Evolutionary conservation across 495 filamentous ascomycete species (phyloP).

Genomic region (Bryoglossum gracile): DNA sequence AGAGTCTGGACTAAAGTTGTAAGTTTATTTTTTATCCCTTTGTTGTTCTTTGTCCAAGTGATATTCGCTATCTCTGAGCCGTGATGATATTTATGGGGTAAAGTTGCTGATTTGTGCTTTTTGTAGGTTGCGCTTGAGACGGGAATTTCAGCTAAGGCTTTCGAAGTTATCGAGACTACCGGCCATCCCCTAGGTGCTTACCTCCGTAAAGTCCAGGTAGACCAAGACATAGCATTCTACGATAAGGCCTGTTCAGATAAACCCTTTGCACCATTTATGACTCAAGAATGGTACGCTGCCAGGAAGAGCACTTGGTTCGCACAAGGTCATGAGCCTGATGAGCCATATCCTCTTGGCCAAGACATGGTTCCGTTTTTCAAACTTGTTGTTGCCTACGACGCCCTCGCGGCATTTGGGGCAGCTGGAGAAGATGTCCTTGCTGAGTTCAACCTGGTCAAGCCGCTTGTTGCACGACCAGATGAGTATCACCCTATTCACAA

Average conservation of each 20-base stretch:
- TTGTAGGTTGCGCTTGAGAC: slow-evolving; percentile 17
- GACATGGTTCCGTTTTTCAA: slow-evolving; percentile 16
- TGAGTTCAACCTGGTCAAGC: slow-evolving; percentile 8
- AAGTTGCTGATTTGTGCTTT: too few species aligned
- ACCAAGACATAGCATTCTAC: slow-evolving; percentile 22
- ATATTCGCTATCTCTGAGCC: too few species aligned
- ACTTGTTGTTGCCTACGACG: slow-evolving; percentile 20
- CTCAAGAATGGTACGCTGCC: slow-evolving; percentile 18
- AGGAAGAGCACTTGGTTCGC: slow-evolving; percentile 15
- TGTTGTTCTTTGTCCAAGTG: too few species aligned
- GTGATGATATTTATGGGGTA: too few species aligned
- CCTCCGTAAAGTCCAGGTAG: slow-evolving; percentile 13
- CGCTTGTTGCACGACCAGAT: slow-evolving; percentile 2
- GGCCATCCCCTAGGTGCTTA: slow-evolving; percentile 16
- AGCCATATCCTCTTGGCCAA: slow-evolving; percentile 11
- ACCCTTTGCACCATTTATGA: slow-evolving; percentile 17
- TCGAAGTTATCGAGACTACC: slow-evolving; percentile 11
- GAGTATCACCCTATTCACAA: slow-evolving; percentile 8
- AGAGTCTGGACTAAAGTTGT: slow-evolving; percentile 20
- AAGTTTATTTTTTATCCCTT: too few species aligned
- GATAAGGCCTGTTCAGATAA: slow-evolving; percentile 1
- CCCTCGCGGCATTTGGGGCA: slow-evolving; percentile 20
- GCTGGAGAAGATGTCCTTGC: slow-evolving; percentile 17
- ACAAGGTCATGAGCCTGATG: slow-evolving; percentile 8
- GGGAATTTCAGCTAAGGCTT: slow-evolving; percentile 5